Base-by-base conservation (phyloP, 2,329 filamentous ascomycete species). In the Colletotrichum liaoningense region DNA sequence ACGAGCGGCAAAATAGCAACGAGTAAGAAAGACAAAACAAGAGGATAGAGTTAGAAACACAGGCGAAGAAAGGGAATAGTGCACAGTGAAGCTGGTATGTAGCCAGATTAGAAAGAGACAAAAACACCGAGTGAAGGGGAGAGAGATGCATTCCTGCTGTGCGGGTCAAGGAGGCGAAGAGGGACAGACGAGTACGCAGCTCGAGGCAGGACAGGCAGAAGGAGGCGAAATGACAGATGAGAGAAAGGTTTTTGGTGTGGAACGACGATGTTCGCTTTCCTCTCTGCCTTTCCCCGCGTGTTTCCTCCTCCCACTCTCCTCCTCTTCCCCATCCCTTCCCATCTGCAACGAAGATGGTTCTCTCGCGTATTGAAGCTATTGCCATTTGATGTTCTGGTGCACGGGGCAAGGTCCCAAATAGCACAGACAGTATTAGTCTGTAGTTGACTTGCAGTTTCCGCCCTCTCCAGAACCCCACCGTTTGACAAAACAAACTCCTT, bases 61-160 rank as follows among this genome's bases (percentile, higher is more conserved):
- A 49, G n/a, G 2, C 54, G 30, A 22, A 38, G 19, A 69, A 68
- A 60, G 46, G 60, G 59, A n/a, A 70, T 65, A 52, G 49, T 52
- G 26, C 22, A 56, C 9, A 26, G 2, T 11, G 6, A 42, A 42
- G 35, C 19, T 70, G 70, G 70, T 28, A 74, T 72, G 68, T 35
- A 33, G 57, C n/a, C 54, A 67, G 35, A 72, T 74, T 67, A 67
- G 57, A 46, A 74, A 67, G 63, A 68, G 57, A 72, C 68, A 74
- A 22, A 49, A 63, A 28, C 66, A 69, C 49, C 55, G 35, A 56
- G 42, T 28, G 59, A 70, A 38, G 70, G 67, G 54, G 54, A 56
- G 56, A 70, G 35, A 57, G 12, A 26, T 22, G 70, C 70, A 73
- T 73, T 73, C 70, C 70, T 73, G 63, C 42, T 35, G 55, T 57